A percentile compares a stretch with the other conserved stretches of the same genome.
phyloP scores from a whole-genome alignment of 2,329 filamentous ascomycete species.

The Teratosphaeria pseudoeucalypti region DNA sequence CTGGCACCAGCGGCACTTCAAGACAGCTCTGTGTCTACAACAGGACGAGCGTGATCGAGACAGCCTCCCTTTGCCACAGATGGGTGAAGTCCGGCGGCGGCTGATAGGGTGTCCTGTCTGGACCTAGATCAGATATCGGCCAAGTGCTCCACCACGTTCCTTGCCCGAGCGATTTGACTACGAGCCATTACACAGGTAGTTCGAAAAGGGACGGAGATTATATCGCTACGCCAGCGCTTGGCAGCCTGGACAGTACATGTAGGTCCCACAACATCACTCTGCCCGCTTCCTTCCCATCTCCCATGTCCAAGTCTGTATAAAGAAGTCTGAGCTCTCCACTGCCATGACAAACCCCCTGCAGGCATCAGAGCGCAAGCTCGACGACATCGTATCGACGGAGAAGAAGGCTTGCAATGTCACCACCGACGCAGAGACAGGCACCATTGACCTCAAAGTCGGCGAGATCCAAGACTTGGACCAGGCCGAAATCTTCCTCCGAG shows the following conservation, averaged over 20 bases:
- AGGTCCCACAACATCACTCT: too few relatives aligned
- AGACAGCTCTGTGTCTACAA: too few relatives aligned
- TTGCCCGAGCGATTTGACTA: background rate
- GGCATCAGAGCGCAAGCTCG: too few relatives aligned
- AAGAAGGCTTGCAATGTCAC: background rate
- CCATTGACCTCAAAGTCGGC: constrained; percentile 17
- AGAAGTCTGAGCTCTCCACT: too few relatives aligned
- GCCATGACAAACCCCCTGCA: too few relatives aligned
- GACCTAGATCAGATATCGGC: background rate
- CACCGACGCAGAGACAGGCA: background rate
- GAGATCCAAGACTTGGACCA: constrained; percentile 36
- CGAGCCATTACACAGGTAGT: background rate
- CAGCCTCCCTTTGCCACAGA: background rate
- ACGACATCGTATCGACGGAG: background rate
- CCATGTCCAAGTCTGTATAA: too few relatives aligned
- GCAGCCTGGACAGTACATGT: background rate
- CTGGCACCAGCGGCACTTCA: too few relatives aligned
- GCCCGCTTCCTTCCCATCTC: background rate
- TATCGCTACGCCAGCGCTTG: background rate
- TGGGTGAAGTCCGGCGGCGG: background rate
- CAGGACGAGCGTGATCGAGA: too few relatives aligned
- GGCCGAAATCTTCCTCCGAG: constrained; percentile 39
- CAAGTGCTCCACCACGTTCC: background rate
- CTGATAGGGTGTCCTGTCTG: background rate
- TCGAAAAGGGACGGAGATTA: background rate